phyloP scores from a whole-genome alignment of 2,329 filamentous ascomycete species.

The Juglanconis oblonga region DNA sequence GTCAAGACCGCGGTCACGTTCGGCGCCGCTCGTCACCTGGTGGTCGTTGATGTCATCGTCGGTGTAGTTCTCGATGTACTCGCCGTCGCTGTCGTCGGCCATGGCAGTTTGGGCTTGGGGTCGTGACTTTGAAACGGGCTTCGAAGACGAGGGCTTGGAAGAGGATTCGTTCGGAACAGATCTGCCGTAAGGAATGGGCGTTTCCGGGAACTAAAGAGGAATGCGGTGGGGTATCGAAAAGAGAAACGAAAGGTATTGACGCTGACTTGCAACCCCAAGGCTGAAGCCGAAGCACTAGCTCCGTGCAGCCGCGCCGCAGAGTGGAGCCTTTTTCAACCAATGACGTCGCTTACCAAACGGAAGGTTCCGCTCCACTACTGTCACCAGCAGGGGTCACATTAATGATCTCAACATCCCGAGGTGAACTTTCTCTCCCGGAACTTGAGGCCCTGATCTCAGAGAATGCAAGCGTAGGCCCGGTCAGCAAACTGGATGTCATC shows the following conservation, averaged over 20 bases:
- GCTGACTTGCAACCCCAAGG: not conserved
- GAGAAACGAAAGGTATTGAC: too few relatives aligned
- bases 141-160: not conserved
- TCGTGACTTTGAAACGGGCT: not conserved
- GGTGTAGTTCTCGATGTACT: constrained; percentile 63
- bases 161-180: not conserved
- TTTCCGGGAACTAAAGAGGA: too few relatives aligned
- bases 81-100: constrained; percentile 63
- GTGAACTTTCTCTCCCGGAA: too few relatives aligned
- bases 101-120: constrained; percentile 36
- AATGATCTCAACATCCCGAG: too few relatives aligned
- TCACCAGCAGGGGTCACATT: too few relatives aligned
- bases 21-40: constrained; percentile 38
- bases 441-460: too few relatives aligned
- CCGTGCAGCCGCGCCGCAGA: not conserved
- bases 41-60: constrained; percentile 61
- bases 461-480: too few relatives aligned
- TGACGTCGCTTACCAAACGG: not conserved
- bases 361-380: not conserved
- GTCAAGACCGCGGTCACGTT: constrained; percentile 17
- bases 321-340: not conserved
- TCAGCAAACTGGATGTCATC: too few relatives aligned
- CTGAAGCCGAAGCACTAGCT: not conserved
- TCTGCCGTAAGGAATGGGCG: not conserved
- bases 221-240: too few relatives aligned